phyloP scores from a whole-genome alignment of 202 grass and related monocot species.

The Setaria viridis region DNA sequence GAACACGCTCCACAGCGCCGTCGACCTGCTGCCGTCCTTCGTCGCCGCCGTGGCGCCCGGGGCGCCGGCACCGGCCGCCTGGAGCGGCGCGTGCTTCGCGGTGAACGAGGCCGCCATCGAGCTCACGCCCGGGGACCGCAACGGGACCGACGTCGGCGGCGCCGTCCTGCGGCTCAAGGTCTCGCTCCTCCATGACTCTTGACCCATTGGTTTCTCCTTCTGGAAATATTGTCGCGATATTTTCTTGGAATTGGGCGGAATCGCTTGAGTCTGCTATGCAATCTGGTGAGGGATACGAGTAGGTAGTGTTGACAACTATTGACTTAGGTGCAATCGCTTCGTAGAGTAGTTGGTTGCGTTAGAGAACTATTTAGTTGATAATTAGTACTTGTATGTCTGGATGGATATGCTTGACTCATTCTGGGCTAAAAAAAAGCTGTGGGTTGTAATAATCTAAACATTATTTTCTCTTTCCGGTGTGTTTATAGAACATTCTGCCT shows the following conservation, averaged over 20 bases:
- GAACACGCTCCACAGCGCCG: conserved; percentile 86
- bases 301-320: background rate
- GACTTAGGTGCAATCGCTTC: conserved; percentile 4
- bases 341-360: background rate
- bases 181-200: background rate
- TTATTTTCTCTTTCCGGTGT: background rate
- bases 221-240: background rate
- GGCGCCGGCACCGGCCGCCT: conserved; percentile 42
- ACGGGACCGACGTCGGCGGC: conserved; percentile 62
- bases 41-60: conserved; percentile 71
- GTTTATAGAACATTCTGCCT: background rate
- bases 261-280: background rate
- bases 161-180: conserved; percentile 82
- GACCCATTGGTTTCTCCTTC: background rate
- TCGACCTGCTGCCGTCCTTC: conserved; percentile 87
- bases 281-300: background rate
- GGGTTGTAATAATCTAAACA: background rate
- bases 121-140: conserved; percentile 65
- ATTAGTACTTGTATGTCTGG: background rate
- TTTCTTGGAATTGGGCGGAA: background rate
- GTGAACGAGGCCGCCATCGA: conserved; percentile 77
- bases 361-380: background rate
- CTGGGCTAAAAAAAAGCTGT: background rate
- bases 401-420: conserved; percentile 10
- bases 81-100: conserved; percentile 84